These are phyloP conservation scores for Alternaria solani DNA, from an alignment of 2,329 filamentous ascomycete genomes.

Conservation along the genomic window DNA sequence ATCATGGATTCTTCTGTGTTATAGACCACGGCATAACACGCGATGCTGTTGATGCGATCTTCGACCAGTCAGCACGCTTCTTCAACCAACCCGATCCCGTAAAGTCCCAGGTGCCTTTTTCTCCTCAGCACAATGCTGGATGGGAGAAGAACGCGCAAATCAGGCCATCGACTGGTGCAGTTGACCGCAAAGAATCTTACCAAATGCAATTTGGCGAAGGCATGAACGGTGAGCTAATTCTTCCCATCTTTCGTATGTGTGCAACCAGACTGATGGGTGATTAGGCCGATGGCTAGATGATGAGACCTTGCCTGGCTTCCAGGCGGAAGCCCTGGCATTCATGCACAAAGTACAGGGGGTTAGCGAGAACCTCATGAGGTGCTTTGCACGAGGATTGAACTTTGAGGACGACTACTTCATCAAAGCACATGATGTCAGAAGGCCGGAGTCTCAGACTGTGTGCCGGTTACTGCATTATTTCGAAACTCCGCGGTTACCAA, in stretches of 20 bases:
- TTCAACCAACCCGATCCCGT: constrained; percentile 56
- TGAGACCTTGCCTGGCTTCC: constrained; percentile 59
- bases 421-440: constrained; percentile 60
- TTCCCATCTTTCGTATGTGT: neutral
- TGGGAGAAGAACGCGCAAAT: constrained; percentile 63
- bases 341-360: constrained; percentile 64
- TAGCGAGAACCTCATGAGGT: constrained; percentile 65
- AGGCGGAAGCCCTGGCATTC: constrained; percentile 56
- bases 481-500: constrained; percentile 47
- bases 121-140: constrained; percentile 61
- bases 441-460: constrained; percentile 62
- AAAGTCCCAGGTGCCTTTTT: constrained; percentile 63
- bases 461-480: constrained; percentile 66
- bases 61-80: constrained; percentile 61
- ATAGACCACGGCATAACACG: constrained; percentile 63
- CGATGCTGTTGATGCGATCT: constrained; percentile 61
- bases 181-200: constrained; percentile 69
- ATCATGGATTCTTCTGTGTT: constrained; percentile 68
- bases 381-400: constrained; percentile 65
- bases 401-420: constrained; percentile 66
- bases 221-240: constrained; percentile 53
- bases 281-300: constrained; percentile 60
- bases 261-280: neutral
- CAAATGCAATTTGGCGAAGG: constrained; percentile 68
- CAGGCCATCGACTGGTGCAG: constrained; percentile 60